Base-by-base conservation (phyloP, 2,329 filamentous ascomycete genomes). In the Leptographium wingfieldii region DNA sequence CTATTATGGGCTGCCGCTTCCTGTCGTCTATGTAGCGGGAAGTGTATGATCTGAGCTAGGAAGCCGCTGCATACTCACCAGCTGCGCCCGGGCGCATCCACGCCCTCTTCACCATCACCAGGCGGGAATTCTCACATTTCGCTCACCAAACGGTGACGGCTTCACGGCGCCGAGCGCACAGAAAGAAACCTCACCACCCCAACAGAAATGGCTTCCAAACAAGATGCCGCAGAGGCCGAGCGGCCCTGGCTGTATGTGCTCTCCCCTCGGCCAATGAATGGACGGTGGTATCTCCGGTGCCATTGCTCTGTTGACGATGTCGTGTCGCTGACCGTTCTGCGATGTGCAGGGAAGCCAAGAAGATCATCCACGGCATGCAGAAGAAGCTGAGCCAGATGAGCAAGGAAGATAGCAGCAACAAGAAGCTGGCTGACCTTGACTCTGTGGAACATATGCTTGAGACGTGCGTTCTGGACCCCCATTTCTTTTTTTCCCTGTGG, bases 361-460 rank as follows among this genome's bases (percentile, higher is more conserved):
- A 64, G 22, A 60, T 61, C 43, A 59, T 59, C 35, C 63, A 63
- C 46, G 43, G 59, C 56, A 62, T 64, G 60, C 57, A 53, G 46
- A 66, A 66, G 55, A 63, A 59, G 55, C 60, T 66, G 12, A 57
- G 60, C 59, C 64, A 65, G 59, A 65, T 66, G 55, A 60, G 52
- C 58, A 65, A 64, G 59, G 63, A 66, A n/a, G 60, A 65, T 25
- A 60, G 53, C 40, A 57, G 55, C 55, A 63, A 55, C 53, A 65
- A 64, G 49, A 63, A 62, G 58, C 59, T 65, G 11, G 62, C 63
- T 38, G 63, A 65, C 35, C 60, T 66, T 54, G 61, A 63, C 16
- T 43, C 54, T n/a, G 59, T 63, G 25, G 64, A 66, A 58, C 59
- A 63, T 16, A 38, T 60, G 55, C 60, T 66, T 0, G 63, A 64